Conservation (phyloP, 2,329 filamentous ascomycete genomes). For the Cordyceps militaris region DNA sequence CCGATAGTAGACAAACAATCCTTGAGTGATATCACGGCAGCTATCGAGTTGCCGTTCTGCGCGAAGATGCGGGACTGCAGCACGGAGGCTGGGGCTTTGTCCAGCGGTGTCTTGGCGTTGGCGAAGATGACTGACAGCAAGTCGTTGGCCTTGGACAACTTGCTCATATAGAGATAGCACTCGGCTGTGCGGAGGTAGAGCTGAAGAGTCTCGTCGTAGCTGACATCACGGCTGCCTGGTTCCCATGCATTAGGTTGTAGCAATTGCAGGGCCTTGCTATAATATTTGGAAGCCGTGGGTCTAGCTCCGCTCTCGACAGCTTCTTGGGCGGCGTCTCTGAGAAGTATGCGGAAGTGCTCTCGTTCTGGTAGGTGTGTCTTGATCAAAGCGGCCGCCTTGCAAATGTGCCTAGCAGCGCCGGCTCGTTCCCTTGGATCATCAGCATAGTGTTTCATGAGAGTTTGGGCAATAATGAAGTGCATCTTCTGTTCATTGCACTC, state of each 20-base stretch:
- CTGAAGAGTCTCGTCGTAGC: slow-evolving; percentile 78
- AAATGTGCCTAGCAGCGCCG: slow-evolving; percentile 73
- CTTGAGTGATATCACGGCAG: slow-evolving; percentile 63
- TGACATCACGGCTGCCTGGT: slow-evolving; percentile 60
- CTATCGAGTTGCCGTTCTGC: slow-evolving; percentile 62
- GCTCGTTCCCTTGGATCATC: slow-evolving; percentile 59
- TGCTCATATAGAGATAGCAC: slow-evolving; percentile 71
- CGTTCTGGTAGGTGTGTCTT: slow-evolving; percentile 55
- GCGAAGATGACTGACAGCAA: slow-evolving; percentile 64
- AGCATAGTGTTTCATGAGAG: slow-evolving; percentile 64
- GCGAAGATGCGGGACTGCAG: slow-evolving; percentile 73
- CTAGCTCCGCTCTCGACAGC: slow-evolving; percentile 78
- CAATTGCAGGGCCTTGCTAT: slow-evolving; percentile 67
- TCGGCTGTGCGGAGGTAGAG: slow-evolving; percentile 75
- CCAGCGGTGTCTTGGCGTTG: slow-evolving; percentile 63
- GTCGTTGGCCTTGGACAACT: slow-evolving; percentile 58
- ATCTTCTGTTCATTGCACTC: slow-evolving; percentile 68
- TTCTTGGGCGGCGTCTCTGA: slow-evolving; percentile 71
- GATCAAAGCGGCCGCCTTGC: slow-evolving; percentile 68
- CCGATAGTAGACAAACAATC: slow-evolving; percentile 65
- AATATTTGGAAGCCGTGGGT: slow-evolving; percentile 76
- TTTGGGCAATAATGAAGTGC: slow-evolving; percentile 84
- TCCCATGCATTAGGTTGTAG: slow-evolving; percentile 76
- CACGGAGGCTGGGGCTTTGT: slow-evolving; percentile 79
- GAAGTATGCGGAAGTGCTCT: slow-evolving; percentile 62